Percentiles rank a stretch among this genome's conserved stretches.
Evolutionary conservation across 305 asterid genomes (phyloP).

Genomic region (Fraxinus velutina): DNA sequence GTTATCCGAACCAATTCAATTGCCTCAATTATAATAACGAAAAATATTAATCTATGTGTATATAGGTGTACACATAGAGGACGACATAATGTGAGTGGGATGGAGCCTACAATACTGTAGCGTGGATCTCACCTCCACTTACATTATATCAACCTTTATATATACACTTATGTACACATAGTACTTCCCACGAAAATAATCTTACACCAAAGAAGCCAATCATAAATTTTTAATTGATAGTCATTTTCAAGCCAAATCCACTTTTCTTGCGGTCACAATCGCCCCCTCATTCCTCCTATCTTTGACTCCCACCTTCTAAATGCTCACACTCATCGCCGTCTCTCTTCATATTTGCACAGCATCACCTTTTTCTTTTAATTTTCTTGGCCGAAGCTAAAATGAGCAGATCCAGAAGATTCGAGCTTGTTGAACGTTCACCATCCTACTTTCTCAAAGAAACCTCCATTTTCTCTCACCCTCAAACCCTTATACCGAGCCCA

Average conservation of each 20-base stretch:
- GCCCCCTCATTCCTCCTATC: background rate
- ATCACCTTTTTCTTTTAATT: background rate
- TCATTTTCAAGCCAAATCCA: background rate
- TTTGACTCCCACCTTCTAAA: background rate
- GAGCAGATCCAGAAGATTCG: slow-evolving; percentile 61
- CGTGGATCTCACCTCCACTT: too few relatives aligned
- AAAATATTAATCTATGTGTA: too few relatives aligned
- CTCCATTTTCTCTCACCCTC: slow-evolving; percentile 37
- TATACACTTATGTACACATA: too few relatives aligned
- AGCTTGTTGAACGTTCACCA: slow-evolving; percentile 52
- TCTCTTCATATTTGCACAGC: background rate
- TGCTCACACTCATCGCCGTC: background rate
- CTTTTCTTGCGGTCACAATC: background rate
- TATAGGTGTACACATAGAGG: too few relatives aligned
- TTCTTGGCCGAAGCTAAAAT: slow-evolving; percentile 29
- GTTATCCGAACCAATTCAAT: background rate
- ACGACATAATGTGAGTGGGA: too few relatives aligned
- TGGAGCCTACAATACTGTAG: too few relatives aligned
- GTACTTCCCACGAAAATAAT: too few relatives aligned
- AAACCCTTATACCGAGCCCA: slow-evolving; percentile 31
- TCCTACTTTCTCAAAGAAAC: slow-evolving; percentile 33
- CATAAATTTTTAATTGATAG: background rate
- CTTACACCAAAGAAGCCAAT: too few relatives aligned
- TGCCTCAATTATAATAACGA: too few relatives aligned
- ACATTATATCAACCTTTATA: too few relatives aligned